Conservation (phyloP, 345 rosid genomes). For the Tarenaya hassleriana region DNA sequence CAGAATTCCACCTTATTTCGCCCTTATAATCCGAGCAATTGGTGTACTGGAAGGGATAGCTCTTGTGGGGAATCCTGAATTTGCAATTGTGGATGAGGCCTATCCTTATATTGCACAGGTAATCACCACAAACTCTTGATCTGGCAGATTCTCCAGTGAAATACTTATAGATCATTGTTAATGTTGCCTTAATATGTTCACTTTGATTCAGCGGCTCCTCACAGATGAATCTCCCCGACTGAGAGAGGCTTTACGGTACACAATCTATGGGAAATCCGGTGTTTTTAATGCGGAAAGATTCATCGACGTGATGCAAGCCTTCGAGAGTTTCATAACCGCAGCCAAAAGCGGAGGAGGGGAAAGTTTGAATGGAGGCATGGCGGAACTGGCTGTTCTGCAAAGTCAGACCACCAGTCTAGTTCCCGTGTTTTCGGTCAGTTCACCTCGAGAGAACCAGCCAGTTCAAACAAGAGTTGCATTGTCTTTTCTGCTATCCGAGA, state of each 20-base stretch:
- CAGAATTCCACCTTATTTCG: constrained; percentile 95
- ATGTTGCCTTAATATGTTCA: constrained; percentile 11
- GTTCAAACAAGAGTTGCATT: constrained; percentile 86
- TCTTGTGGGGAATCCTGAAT: constrained; percentile 88
- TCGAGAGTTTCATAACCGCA: constrained; percentile 84
- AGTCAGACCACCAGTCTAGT: constrained; percentile 28
- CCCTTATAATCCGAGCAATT: constrained; percentile 91
- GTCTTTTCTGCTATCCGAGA: constrained; percentile 72
- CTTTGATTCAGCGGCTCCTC: constrained; percentile 61
- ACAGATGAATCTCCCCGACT: constrained; percentile 89
- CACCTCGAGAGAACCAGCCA: constrained; percentile 50
- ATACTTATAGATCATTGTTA: too few species aligned
- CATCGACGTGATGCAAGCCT: constrained; percentile 97
- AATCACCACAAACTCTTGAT: constrained; percentile 16
- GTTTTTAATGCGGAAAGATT: constrained; percentile 98
- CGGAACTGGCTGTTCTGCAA: constrained; percentile 71
- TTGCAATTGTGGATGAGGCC: constrained; percentile 94
- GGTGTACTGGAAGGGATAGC: constrained; percentile 97
- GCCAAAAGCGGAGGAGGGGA: constrained; percentile 99
- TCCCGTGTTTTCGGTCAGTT: constrained; percentile 35
- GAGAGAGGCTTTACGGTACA: constrained; percentile 78
- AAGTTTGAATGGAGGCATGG: constrained; percentile 79
- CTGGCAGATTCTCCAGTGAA: neutral
- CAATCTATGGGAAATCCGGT: constrained; percentile 84
- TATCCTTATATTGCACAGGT: constrained; percentile 98